phyloP scores from a whole-genome alignment of 345 rosid genomes.

The Pseudoturritis turrita region DNA sequence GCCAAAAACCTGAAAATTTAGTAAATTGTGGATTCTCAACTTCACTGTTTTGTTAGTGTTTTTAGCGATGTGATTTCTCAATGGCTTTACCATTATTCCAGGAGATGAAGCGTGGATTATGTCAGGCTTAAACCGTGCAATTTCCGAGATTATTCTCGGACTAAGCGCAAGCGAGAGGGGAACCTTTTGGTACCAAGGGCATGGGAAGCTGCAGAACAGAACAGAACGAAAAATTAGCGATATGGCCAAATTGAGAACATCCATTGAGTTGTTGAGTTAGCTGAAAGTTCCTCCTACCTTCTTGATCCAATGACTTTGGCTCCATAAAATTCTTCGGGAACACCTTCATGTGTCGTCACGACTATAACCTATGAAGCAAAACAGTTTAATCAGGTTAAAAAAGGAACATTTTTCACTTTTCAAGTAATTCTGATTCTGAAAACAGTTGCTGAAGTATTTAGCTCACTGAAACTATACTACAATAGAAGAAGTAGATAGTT shows the following conservation, averaged over 20 bases:
- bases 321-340: constrained; percentile 90
- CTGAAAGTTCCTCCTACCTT: constrained; percentile 49
- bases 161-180: constrained; percentile 95
- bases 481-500: background rate
- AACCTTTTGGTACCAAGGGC: constrained; percentile 92
- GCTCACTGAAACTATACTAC: background rate
- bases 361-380: constrained; percentile 66
- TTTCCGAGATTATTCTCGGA: constrained; percentile 95
- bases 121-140: constrained; percentile 95
- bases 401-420: background rate
- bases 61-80: background rate
- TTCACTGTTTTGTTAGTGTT: background rate
- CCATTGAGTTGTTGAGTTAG: background rate
- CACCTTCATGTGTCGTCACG: constrained; percentile 98
- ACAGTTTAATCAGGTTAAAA: background rate
- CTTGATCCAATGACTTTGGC: constrained; percentile 92
- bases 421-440: background rate
- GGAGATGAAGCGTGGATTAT: constrained; percentile 99
- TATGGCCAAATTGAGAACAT: background rate
- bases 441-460: background rate
- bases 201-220: constrained; percentile 82
- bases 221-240: background rate
- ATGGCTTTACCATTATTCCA: constrained; percentile 71
- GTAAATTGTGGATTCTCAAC: background rate
- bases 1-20: constrained; percentile 72